Evolutionary conservation across 2,329 filamentous ascomycete species (phyloP), one percentile per base, ranked within the genome.

Genomic region (Arthrobotrys iridis): DNA sequence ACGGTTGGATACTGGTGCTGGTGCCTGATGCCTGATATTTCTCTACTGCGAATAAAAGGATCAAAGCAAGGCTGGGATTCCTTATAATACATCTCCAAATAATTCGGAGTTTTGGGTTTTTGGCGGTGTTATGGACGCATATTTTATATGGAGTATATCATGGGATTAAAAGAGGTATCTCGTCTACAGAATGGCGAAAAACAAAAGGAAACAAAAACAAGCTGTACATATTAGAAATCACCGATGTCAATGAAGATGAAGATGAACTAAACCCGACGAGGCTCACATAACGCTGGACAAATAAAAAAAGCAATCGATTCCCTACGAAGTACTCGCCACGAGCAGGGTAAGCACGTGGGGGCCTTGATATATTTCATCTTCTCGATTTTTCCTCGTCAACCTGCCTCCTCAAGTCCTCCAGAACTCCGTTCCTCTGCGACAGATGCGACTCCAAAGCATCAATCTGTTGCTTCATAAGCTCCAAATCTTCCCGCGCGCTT

Each of bases 381-480:
- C 55, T 82, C 76, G 85, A 84, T 85, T 91, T 95, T 86, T 94
- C 93, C 20, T 92, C 90, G 80, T 97, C 93, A 82, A 98, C 91
- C 83, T 97, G 89, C 81, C 88, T 86, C 83, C 88, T 88, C 81
- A 98, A 81, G 81, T 92, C 90, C 52, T 91, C 88, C 79, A 99
- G 84, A 28, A 90, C 88, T 78, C 90, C 88, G 82, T 94, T 88
- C 76, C 95, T 86, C 78, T 89, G 89, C 80, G 88, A 86, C 80
- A 97, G 83, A 85, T 99, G 95, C 76, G 85, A 84, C 84, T 96
- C 93, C 78, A 99, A 82, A 0, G 93, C 93, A 78, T 97, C 93
- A 1, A 99, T 90, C 85, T 99, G 94, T 83, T 98, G 94, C 80
- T 88, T 90, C n/a, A 99, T 92, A 48, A 92, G 91, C 79, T 91